Base-by-base conservation (phyloP, 2,329 filamentous ascomycete species). In the Xylariaceae sp. region DNA sequence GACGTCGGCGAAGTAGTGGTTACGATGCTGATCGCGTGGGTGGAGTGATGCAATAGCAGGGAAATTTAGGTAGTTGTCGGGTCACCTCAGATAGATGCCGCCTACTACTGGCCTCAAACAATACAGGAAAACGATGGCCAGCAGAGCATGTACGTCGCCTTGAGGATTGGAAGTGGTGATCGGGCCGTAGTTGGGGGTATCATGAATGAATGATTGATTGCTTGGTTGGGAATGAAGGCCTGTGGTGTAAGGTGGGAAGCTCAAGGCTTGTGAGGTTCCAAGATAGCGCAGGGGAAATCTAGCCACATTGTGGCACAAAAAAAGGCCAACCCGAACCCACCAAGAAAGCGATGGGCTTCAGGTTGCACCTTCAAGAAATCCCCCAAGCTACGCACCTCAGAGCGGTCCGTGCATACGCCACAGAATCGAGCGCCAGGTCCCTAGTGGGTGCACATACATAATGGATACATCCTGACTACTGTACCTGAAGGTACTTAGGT, bases 1-100 rank as follows among this genome's bases (percentile, higher is more conserved):
- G 38, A 22, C n/a, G 32, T 38, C 22, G 30, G 29, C 13, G 36
- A 19, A 34, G 37, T 45, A 42, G 17, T 42, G 38, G 16, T 44
- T 37, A 24, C 50, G 44, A 42, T 52, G 51, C 49, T 58, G 54
- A 55, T 59, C 54, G 56, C 56, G 53, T 56, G 53, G 53, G 54
- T 56, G 55, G 56, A 59, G 56, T 57, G 56, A 59, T 59, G 54
- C 55, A 57, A 59, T 57, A 50, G 49, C 50, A 44, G 49, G 55
- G 30, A 32, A 32, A 32, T 17, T 32, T 32, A 17, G 30, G 30
- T 17, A 7, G 7, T 18, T 17, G 33, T 34, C 33, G 33, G 33
- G 33, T 19, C 33, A 34, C 33, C 33, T 18, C 6, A 26, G 22
- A 26, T 11, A n/a, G 22, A 33, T 33, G 36, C n/a, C 31, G 9